Evolutionary conservation across 441 rosid species (phyloP).

Genomic region (Jatropha podagrica): DNA sequence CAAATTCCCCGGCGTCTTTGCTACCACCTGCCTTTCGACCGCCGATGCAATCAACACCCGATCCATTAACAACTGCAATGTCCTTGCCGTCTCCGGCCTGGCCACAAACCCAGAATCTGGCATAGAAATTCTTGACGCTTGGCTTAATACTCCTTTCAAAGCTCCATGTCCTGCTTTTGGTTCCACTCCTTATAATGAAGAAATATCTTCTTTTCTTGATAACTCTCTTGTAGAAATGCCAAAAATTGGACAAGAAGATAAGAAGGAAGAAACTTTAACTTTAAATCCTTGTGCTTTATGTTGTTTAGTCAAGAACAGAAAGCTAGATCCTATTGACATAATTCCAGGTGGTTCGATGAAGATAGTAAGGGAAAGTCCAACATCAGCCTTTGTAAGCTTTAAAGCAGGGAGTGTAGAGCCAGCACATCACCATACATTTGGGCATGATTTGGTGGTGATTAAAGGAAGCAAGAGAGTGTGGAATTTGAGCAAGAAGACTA

Average conservation of each 20-base stretch:
- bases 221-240: conserved; percentile 49
- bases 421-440: conserved; percentile 82
- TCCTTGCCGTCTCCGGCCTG: conserved; percentile 74
- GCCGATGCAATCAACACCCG: conserved; percentile 69
- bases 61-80: conserved; percentile 81
- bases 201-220: conserved; percentile 52
- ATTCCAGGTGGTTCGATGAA: conserved; percentile 84
- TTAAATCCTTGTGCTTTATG: conserved; percentile 46
- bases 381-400: conserved; percentile 67
- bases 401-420: conserved; percentile 80
- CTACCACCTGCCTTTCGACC: conserved; percentile 67
- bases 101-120: conserved; percentile 55
- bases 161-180: conserved; percentile 79
- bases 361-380: conserved; percentile 73
- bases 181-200: conserved; percentile 51
- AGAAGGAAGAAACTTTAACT: conserved; percentile 9
- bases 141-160: conserved; percentile 73
- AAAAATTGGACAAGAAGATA: conserved; percentile 38
- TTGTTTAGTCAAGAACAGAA: conserved; percentile 59
- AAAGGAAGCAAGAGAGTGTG: conserved; percentile 76
- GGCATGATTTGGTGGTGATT: conserved; percentile 73
- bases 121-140: conserved; percentile 58
- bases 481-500: conserved; percentile 71
- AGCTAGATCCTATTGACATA: conserved; percentile 54
- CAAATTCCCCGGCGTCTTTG: conserved; percentile 81